Percentiles rank a stretch among this genome's conserved stretches.
phyloP scores from a whole-genome alignment of 2,329 filamentous ascomycete genomes.

The Trichophaea hybrida region DNA sequence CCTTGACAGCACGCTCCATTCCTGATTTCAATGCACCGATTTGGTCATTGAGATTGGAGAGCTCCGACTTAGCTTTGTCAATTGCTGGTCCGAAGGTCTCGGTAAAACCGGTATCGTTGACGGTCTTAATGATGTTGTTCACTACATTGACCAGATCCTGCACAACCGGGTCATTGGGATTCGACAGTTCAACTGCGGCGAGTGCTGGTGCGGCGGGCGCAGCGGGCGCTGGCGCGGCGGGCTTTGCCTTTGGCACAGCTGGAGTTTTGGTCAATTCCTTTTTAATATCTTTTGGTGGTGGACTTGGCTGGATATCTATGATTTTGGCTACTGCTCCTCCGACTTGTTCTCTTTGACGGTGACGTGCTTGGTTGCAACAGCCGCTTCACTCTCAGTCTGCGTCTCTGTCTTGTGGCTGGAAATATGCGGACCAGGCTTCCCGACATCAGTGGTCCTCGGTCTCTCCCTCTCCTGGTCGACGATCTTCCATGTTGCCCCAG shows the following conservation, averaged over 20 bases:
- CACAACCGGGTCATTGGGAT: conserved; percentile 72
- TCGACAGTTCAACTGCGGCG: conserved; percentile 59
- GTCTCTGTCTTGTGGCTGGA: conserved; percentile 22
- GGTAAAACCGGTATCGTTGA: conserved; percentile 72
- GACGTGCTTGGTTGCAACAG: not conserved
- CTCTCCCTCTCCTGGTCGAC: conserved; percentile 18
- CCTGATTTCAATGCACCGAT: conserved; percentile 59
- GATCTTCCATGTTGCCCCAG: conserved; percentile 26
- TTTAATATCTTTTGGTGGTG: conserved; percentile 4
- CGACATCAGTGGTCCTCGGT: conserved; percentile 23
- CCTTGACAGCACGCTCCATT: conserved; percentile 55
- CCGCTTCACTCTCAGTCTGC: conserved; percentile 3
- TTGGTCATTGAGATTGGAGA: conserved; percentile 62
- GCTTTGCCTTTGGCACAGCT: conserved; percentile 29
- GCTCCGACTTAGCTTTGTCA: conserved; percentile 69
- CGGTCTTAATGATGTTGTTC: conserved; percentile 86
- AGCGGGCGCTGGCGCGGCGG: conserved; percentile 25
- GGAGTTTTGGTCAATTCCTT: conserved; percentile 29
- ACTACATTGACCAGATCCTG: conserved; percentile 90
- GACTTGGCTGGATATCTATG: conserved; percentile 15
- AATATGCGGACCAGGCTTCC: conserved; percentile 25
- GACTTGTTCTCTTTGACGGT: not conserved
- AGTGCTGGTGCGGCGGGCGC: conserved; percentile 36
- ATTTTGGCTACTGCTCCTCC: conserved; percentile 26
- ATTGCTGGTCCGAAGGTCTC: conserved; percentile 66